Percentiles rank a stretch among this genome's conserved stretches.
Evolutionary conservation across 140 eudicot species (phyloP).

Genomic region (Senecio squalidus): DNA sequence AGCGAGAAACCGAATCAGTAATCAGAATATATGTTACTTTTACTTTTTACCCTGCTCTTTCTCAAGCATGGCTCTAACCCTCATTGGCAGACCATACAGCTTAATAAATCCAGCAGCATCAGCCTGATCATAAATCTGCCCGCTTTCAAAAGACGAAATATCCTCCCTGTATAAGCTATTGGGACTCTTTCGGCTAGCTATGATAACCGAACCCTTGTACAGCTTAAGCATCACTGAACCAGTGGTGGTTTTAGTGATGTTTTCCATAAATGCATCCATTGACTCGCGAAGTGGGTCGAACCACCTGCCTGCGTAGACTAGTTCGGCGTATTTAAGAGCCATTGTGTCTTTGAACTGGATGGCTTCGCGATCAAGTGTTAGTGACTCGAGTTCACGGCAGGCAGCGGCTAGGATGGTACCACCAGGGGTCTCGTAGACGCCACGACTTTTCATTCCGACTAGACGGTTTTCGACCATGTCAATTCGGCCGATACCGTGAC

Average conservation of each 20-base stretch:
- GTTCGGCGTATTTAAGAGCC: conserved; percentile 88
- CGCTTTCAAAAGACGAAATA: conserved; percentile 87
- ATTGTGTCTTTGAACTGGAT: conserved; percentile 74
- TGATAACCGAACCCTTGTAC: conserved; percentile 81
- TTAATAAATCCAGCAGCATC: conserved; percentile 98
- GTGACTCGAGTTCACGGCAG: conserved; percentile 70
- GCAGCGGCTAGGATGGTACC: conserved; percentile 88
- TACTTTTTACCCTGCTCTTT: conserved; percentile 32
- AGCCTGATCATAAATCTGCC: conserved; percentile 82
- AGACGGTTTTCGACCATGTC: conserved; percentile 94
- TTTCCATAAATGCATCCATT: conserved; percentile 86
- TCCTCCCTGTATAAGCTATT: conserved; percentile 81
- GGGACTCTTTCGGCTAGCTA: conserved; percentile 75
- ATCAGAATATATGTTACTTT: background rate
- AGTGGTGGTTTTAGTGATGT: conserved; percentile 66
- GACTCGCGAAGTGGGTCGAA: conserved; percentile 94
- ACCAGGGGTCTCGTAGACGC: conserved; percentile 97
- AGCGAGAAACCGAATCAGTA: background rate
- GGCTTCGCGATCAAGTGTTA: conserved; percentile 46
- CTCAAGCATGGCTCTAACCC: conserved; percentile 97
- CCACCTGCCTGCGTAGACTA: conserved; percentile 96
- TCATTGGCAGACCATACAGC: conserved; percentile 82
- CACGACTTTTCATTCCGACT: conserved; percentile 96
- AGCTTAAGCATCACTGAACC: conserved; percentile 86
- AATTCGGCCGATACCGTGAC: conserved; percentile 89